These are phyloP conservation scores for Trichophyton verrucosum DNA, from an alignment of 2,329 filamentous ascomycete genomes.

Conservation along the genomic window DNA sequence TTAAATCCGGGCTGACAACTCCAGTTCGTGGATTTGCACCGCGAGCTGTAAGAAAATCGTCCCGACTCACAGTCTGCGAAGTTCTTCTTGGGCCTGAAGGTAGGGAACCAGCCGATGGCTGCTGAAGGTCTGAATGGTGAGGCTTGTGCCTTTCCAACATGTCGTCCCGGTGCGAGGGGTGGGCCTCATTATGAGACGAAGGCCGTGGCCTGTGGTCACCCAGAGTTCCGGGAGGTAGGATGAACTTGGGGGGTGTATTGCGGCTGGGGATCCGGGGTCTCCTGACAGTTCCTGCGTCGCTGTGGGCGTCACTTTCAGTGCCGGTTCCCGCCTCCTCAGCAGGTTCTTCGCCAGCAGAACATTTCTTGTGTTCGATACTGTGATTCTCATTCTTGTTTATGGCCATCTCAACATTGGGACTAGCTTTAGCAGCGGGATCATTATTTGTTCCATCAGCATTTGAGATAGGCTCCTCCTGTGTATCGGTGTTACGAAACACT, in stretches of 20 bases:
- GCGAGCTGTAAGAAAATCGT: constrained; percentile 24
- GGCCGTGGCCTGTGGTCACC: background rate
- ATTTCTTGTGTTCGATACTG: constrained; percentile 8
- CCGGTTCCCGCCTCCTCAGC: background rate
- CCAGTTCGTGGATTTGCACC: constrained; percentile 27
- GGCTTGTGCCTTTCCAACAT: background rate
- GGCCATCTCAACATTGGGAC: background rate
- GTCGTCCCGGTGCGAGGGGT: background rate
- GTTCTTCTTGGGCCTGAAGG: background rate
- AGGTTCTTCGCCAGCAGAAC: constrained; percentile 12
- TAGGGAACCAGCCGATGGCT: background rate
- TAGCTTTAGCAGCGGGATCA: background rate
- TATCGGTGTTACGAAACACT: background rate
- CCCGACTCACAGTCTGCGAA: constrained; percentile 16
- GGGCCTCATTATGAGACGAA: background rate
- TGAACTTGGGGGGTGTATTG: background rate
- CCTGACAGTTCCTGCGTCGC: constrained; percentile 12
- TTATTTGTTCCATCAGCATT: background rate
- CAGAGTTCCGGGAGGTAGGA: background rate
- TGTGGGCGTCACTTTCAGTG: constrained; percentile 4
- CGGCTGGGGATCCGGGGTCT: constrained; percentile 1
- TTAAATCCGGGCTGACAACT: constrained; percentile 25
- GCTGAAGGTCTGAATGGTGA: background rate
- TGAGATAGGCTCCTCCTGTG: background rate
- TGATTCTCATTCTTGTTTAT: background rate